These are phyloP conservation scores for Sinapis alba DNA, from an alignment of 441 rosid genomes.

Conservation along the genomic window DNA sequence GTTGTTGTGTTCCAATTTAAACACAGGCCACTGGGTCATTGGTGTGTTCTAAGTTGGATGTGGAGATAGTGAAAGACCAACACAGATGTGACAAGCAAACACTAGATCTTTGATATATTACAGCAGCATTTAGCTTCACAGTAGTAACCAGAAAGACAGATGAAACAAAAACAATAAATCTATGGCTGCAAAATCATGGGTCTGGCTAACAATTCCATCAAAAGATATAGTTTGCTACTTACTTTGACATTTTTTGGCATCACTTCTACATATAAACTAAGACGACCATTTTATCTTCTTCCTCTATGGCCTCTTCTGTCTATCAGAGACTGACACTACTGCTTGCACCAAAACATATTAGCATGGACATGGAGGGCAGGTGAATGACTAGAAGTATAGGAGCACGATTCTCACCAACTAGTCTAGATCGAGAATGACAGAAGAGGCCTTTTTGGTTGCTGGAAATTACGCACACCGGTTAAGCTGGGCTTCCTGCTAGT, in stretches of 20 bases:
- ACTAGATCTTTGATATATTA: not conserved
- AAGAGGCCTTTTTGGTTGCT: conserved; percentile 28
- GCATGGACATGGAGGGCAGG: conserved; percentile 4
- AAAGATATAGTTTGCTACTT: conserved; percentile 16
- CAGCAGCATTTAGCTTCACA: conserved; percentile 21
- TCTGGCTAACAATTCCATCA: conserved; percentile 26
- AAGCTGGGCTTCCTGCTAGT: conserved; percentile 61
- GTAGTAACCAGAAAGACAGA: not conserved
- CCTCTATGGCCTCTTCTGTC: conserved; percentile 13
- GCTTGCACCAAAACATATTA: conserved; percentile 24
- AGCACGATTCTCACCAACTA: conserved; percentile 19
- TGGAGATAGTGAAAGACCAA: conserved; percentile 8
- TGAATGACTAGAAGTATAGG: conserved; percentile 5
- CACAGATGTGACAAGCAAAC: conserved; percentile 20
- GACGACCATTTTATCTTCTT: conserved; percentile 22
- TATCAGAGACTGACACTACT: conserved; percentile 24
- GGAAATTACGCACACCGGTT: conserved; percentile 16
- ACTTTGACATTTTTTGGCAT: conserved; percentile 13
- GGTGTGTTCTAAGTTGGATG: not conserved
- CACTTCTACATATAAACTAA: conserved; percentile 32
- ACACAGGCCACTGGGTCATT: conserved; percentile 7
- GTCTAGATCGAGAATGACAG: conserved; percentile 24
- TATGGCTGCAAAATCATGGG: conserved; percentile 39
- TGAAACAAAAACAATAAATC: not conserved
- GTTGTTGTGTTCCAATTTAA: not conserved